Base-by-base conservation (phyloP, 2,329 filamentous ascomycete genomes). In the Penicillium griseofulvum region DNA sequence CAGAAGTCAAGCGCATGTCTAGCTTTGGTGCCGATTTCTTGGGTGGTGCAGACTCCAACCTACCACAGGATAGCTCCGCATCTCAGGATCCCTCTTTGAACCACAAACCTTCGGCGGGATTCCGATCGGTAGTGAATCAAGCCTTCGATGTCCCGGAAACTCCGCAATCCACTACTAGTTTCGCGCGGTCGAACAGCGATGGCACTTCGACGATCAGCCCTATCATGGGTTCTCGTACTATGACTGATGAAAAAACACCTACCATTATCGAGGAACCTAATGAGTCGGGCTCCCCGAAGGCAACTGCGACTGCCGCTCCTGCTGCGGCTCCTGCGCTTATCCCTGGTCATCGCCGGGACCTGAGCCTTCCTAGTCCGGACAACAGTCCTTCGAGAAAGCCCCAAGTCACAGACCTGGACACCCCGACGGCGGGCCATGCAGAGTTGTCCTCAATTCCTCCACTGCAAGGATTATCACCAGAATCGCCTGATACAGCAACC, bases 201-300 rank as follows among this genome's bases (percentile, higher is more conserved):
- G 85, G 84, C 58, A 87, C 85, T 9, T 79, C 81, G 46, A 78
- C 78, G 28, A 84, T 88, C 58, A 87, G 85, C 65, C 86, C 86
- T 1, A 88, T 88, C 51, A 86, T 88, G 69, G 62, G 71, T 42
- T 61, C 59, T 50, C 75, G 76, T 36, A 76, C 75, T 38, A 37
- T 66, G 65, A 60, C 70, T 54, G 59, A 75, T 58, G 61, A 72
- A 59, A 69, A 74, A 45, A 82, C 83, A 4, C 80, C 82, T 38
- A 79, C 79, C 1, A 85, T 86, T 59, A 74, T 76, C 26, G 83
- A 87, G 66, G 81, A 84, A 58, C 72, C 78, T 39, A 68, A 55
- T 67, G 74, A 74, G 65, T 55, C 64, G 46, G 48, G 56, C 24
- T 54, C 71, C 49, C 59, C 69, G 29, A 49, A 43, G 29, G 53